Evolutionary conservation across 495 filamentous ascomycete genomes (phyloP), one percentile per base, ranked within the genome.

Genomic region (Daldinia bambusicola): DNA sequence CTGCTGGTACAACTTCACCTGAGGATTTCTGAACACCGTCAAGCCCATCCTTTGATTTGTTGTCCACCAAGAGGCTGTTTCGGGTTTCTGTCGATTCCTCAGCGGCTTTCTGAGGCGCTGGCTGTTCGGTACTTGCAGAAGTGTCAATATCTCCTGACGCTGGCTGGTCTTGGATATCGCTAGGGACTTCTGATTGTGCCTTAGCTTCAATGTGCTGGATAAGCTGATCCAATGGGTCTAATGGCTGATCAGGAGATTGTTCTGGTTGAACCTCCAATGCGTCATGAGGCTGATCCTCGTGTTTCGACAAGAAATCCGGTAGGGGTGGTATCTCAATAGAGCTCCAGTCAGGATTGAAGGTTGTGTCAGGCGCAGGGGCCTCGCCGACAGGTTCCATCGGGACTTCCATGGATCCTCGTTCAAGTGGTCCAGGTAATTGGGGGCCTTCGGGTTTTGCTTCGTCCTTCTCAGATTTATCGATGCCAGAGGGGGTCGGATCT

Each of bases 391-490:
- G 41, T 8, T 75, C 64, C 52, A 6, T 12, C 6, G 71, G 61
- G 7, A 45, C 55, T 37, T 75, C 71, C 50, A 66, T 70, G 48
- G 56, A 22, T 36, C 9, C 38, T 30, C 73, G 68, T 50, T 71
- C 71, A 14, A 63, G 56, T 22, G 74, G 61, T 9, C 74, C 74
- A 31, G 65, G 58, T 16, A 72, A 61, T 36, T 74, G 68, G 16
- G 72, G 60, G 66, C 58, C 79, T 37, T 77, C 75, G 40, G 59
- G 76, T 41, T 67, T 72, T 59, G 79, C 69, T 64, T 76, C 77
- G 34, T 66, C 71, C 67, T 79, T 75, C 48, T 76, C 75, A 8
- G 74, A 22, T 48, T 61, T 13, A 56, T 67, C 52, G 7, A 22
- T 55, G 30, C 38, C 50, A 13, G 61, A 59, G 22, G 67, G 38